phyloP scores from a whole-genome alignment of 257 asterid genomes.

The Scutellaria minor region DNA sequence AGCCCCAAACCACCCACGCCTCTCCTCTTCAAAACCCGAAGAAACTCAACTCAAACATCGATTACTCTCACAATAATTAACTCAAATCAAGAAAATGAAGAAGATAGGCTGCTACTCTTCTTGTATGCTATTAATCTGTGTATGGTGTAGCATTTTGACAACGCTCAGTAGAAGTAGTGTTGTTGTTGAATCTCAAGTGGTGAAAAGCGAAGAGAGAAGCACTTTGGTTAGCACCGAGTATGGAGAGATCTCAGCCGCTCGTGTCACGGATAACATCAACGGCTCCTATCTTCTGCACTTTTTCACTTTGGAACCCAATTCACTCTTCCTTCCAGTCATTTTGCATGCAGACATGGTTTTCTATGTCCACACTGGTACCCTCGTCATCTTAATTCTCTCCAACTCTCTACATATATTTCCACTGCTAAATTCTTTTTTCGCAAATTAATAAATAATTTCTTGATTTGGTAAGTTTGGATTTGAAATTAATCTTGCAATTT shows the following conservation, averaged over 20 bases:
- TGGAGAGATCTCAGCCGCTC: slow-evolving; percentile 68
- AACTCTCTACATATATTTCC: too few species aligned
- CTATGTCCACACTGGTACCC: slow-evolving; percentile 81
- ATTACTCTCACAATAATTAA: not conserved
- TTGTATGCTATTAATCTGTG: not conserved
- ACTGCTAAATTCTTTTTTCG: too few species aligned
- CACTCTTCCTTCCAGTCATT: slow-evolving; percentile 76
- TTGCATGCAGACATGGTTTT: slow-evolving; percentile 79
- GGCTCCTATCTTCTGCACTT: slow-evolving; percentile 67
- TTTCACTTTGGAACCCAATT: slow-evolving; percentile 84
- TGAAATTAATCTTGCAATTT: too few species aligned
- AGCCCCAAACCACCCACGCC: not conserved
- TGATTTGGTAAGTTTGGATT: too few species aligned
- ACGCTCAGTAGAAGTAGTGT: not conserved
- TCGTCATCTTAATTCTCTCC: not conserved
- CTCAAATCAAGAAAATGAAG: not conserved
- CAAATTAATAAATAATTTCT: too few species aligned
- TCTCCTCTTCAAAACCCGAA: slow-evolving; percentile 3
- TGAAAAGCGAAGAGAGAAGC: slow-evolving; percentile 48
- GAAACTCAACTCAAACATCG: not conserved
- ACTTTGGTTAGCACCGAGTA: slow-evolving; percentile 52
- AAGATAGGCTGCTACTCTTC: slow-evolving; percentile 1
- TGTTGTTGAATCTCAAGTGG: slow-evolving; percentile 28
- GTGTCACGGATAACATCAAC: slow-evolving; percentile 37
- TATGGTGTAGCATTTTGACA: slow-evolving; percentile 7